Evolutionary conservation across 768 basidiomycete species (phyloP), one percentile per base, ranked within the genome.

Genomic region (Xerocomus brunneocitrinus): DNA sequence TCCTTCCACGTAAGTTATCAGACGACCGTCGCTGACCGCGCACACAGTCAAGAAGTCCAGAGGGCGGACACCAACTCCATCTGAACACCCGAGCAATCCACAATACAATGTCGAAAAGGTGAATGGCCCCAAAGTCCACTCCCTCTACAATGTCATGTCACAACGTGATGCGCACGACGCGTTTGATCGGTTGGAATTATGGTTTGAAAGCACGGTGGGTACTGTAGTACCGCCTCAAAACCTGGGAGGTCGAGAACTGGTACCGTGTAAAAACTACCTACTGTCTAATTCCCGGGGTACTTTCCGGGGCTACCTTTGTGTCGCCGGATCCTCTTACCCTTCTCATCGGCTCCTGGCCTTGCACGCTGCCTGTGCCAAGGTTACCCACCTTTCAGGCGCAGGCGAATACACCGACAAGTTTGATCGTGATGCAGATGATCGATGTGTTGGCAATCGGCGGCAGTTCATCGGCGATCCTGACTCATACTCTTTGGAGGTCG

Each of bases 361-460:
- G 41, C 76, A 76, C 49, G 74, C 74, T n/a, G 66, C 70, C 24
- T 75, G 73, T 50, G 71, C 74, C 16, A 64, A 68, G 48, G 67
- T 75, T 3, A 71, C 72, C 30, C 67, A 71, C 57, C 62, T 75
- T 34, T 75, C 74, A 3, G 74, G 76, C 31, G 76, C 71, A 3
- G 66, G 61, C 5, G 65, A 63, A 40, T 69, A 67, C 39, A 70
- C 76, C 27, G 66, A 69, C 34, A 65, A 56, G 32, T 36, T 72
- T 28, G 47, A 59, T 14, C 45, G 55, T 22, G 66, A 72, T 50
- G 41, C 67, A 31, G 66, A 67, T 41, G 54, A 19, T 19, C 1
- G 13, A 9, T 3, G 55, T 52, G 28, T 22, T 42, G 19, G 40
- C 30, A 24, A 16, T 30, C 9, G 49, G 42, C 25, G 49, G 49